Base-by-base conservation (phyloP, 805 yeast genomes). In the Sugiyamaella chiloensis region DNA sequence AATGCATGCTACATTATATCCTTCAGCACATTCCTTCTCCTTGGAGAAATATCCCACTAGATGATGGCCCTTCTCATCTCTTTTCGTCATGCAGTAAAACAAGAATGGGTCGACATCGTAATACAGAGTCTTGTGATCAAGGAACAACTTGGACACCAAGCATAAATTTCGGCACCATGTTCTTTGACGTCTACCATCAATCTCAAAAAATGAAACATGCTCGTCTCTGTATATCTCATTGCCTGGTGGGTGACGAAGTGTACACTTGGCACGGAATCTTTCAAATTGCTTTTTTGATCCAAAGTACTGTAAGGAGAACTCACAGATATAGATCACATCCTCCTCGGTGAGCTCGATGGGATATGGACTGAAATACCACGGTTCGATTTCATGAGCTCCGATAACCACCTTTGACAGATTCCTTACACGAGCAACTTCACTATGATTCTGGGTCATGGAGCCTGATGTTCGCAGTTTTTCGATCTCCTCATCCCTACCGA, bases 291-390 rank as follows among this genome's bases (percentile, higher is more conserved):
- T 87, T 52, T 76, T 73, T 0, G 96, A 86, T 3, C 95, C 93
- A 68, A 87, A 93, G 67, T 87, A 93, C 50, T 87, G 81, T 50
- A 93, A 66, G 2, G 96, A 82, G 63, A 86, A 93, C 67, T 90
- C 98, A 67, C 96, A 93, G 40, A 93, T 85, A 63, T 85, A 93
- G 20, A 93, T 78, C 47, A 78, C 82, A 63, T 91, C 98, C 55
- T 85, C 93, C 59, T 93, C 98, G 0, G 97, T 88, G 47, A 89
- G 75, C 63, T 93, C 99, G 12, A 88, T 75, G 0, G 99, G 99
- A 64, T 93, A 93, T 1, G 99, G 98, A 1, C 96, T 86, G 61
- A 93, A 93, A 67, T 93, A 93, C 99, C 99, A 93, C 1, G 99
- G 99, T 64, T 93, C 99, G 45, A 93, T 88, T 57, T 86, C 85